Conservation (phyloP, 1,284 basidiomycete species). For the Pseudomicrostroma phylloplanum region DNA sequence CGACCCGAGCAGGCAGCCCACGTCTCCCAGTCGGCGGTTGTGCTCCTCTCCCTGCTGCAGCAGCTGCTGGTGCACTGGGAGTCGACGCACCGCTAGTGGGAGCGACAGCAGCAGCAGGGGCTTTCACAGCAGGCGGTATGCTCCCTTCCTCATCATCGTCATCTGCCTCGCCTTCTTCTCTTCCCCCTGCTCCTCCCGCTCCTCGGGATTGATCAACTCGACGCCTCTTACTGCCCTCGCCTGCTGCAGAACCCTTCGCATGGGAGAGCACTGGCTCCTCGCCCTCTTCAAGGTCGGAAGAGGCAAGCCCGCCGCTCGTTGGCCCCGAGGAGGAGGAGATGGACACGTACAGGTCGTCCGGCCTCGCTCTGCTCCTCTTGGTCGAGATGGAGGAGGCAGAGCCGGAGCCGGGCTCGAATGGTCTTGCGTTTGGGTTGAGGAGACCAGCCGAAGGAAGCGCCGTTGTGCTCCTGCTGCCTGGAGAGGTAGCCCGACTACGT, state of each 20-base stretch:
- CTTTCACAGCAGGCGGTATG: not conserved
- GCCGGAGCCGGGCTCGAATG: not conserved
- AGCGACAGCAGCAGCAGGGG: too few species aligned
- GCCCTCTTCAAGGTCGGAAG: not conserved
- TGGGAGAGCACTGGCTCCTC: not conserved
- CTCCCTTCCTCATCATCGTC: not conserved
- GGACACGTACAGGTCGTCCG: not conserved
- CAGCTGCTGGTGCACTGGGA: too few species aligned
- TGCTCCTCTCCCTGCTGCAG: too few species aligned
- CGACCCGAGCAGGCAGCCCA: too few species aligned
- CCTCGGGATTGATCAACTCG: not conserved
- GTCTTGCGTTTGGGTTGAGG: not conserved
- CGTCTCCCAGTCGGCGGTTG: too few species aligned
- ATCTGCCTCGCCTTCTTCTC: not conserved
- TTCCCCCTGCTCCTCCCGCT: not conserved
- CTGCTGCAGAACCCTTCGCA: not conserved
- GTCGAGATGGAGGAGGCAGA: not conserved
- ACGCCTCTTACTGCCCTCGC: not conserved
- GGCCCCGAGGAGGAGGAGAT: too few species aligned
- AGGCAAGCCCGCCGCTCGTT: not conserved
- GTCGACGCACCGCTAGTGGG: too few species aligned
- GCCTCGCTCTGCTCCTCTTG: not conserved
- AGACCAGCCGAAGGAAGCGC: too few species aligned
- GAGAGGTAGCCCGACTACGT: not conserved
- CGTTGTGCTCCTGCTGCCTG: not conserved